Conservation (phyloP, 768 basidiomycete genomes). For the Suillus clintonianus region DNA sequence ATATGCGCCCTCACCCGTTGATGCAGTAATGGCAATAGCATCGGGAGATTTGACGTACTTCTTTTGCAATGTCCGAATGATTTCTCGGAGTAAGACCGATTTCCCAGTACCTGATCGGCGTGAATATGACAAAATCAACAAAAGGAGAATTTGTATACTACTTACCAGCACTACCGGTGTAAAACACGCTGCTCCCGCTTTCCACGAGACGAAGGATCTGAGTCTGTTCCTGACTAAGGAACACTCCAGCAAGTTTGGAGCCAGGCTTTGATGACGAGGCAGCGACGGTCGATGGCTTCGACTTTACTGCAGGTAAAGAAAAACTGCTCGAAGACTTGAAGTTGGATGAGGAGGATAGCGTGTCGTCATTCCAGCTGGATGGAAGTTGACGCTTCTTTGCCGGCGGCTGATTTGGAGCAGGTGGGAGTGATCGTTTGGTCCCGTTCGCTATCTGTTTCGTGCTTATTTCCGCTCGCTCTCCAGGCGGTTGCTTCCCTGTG, state of each 20-base stretch:
- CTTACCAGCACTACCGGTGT: conserved; percentile 96
- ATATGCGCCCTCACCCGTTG: conserved; percentile 62
- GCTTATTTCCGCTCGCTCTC: conserved; percentile 15
- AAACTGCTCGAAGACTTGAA: conserved; percentile 24
- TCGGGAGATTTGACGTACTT: conserved; percentile 56
- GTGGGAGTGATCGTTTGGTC: conserved; percentile 35
- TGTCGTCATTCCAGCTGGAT: conserved; percentile 43
- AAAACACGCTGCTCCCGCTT: conserved; percentile 79
- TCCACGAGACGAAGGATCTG: conserved; percentile 80
- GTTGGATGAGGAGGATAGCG: conserved; percentile 38
- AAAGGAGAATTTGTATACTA: conserved; percentile 9
- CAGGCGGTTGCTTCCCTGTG: conserved; percentile 28
- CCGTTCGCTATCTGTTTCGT: conserved; percentile 22
- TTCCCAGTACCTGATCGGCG: conserved; percentile 85
- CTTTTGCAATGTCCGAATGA: conserved; percentile 72
- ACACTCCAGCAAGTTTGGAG: conserved; percentile 42
- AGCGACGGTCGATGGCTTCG: conserved; percentile 8
- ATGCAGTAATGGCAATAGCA: conserved; percentile 91
- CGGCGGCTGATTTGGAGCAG: conserved; percentile 24
- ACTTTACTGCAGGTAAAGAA: conserved; percentile 9
- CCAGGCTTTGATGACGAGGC: conserved; percentile 11
- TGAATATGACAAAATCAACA: conserved; percentile 17
- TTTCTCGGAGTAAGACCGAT: conserved; percentile 90
- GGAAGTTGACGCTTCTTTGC: conserved; percentile 64
- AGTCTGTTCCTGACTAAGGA: conserved; percentile 84